Evolutionary conservation across 2,329 filamentous ascomycete genomes (phyloP).

Genomic region (Fusarium transvaalense): DNA sequence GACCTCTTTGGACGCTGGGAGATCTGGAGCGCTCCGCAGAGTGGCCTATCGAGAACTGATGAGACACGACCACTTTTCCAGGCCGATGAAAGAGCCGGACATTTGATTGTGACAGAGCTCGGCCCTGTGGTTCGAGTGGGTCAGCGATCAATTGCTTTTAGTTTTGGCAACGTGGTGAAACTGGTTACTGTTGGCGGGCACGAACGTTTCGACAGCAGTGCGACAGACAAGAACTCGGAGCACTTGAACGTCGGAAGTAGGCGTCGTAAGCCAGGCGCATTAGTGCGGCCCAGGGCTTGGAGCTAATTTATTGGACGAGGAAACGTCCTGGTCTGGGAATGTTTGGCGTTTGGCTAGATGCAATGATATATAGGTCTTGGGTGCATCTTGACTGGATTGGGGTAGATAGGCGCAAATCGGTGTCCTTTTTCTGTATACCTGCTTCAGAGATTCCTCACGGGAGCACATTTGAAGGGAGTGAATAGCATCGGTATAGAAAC

Average conservation of each 20-base stretch:
- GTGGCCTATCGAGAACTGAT: slow-evolving; percentile 58
- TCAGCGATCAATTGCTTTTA: slow-evolving; percentile 74
- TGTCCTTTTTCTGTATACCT: slow-evolving; percentile 24
- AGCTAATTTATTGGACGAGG: slow-evolving; percentile 26
- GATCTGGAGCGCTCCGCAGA: slow-evolving; percentile 65
- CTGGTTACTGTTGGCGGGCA: slow-evolving; percentile 73
- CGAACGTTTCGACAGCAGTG: slow-evolving; percentile 69
- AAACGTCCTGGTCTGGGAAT: slow-evolving; percentile 5
- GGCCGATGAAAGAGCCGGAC: slow-evolving; percentile 58
- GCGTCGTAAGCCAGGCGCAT: slow-evolving; percentile 53
- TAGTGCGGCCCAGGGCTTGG: slow-evolving; percentile 43
- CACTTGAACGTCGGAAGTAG: slow-evolving; percentile 55
- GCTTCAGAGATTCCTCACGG: not conserved
- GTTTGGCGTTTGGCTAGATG: slow-evolving; percentile 11
- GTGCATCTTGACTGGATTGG: slow-evolving; percentile 25
- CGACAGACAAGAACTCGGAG: slow-evolving; percentile 49
- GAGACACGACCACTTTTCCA: slow-evolving; percentile 61
- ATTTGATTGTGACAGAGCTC: slow-evolving; percentile 73
- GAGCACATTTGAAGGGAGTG: slow-evolving; percentile 12
- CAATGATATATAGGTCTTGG: slow-evolving; percentile 4
- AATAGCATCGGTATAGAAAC: slow-evolving; percentile 17
- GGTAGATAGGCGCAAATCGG: slow-evolving; percentile 41
- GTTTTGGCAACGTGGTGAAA: slow-evolving; percentile 79
- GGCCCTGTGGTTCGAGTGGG: slow-evolving; percentile 76
- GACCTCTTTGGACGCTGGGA: slow-evolving; percentile 61